Evolutionary conservation across 1,139 yeast genomes (phyloP).

Genomic region (Debaryomycetaceae sp.): DNA sequence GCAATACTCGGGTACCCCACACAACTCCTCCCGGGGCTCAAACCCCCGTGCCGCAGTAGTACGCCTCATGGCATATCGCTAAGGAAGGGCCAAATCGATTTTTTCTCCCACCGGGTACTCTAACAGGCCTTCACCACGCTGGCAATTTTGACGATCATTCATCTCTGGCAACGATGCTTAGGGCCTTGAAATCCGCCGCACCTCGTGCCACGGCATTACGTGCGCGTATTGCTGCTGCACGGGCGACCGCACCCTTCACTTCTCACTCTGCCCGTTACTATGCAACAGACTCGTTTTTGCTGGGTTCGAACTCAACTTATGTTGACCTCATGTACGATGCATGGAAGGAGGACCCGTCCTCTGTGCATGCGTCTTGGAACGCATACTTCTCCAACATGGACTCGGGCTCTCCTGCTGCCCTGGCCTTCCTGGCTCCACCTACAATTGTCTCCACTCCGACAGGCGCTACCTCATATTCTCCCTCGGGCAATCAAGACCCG

Average conservation of each 20-base stretch:
- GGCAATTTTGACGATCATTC: neutral
- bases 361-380: constrained; percentile 95
- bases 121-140: too few species aligned
- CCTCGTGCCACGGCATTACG: constrained; percentile 22
- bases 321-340: constrained; percentile 97
- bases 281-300: constrained; percentile 61
- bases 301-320: constrained; percentile 79
- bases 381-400: constrained; percentile 89
- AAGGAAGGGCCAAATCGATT: too few species aligned
- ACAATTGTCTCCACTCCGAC: constrained; percentile 67
- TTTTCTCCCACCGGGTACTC: too few species aligned
- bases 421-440: constrained; percentile 87
- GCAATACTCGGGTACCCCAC: too few species aligned
- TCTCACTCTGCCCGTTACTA: constrained; percentile 9
- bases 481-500: constrained; percentile 32
- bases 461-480: constrained; percentile 59
- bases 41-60: too few species aligned
- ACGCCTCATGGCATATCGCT: too few species aligned
- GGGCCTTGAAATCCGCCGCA: constrained; percentile 31
- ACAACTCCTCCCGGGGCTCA: too few species aligned
- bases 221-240: constrained; percentile 4
- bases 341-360: constrained; percentile 81
- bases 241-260: constrained; percentile 1
- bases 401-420: constrained; percentile 53
- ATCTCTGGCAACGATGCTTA: constrained; percentile 21